Evolutionary conservation across 805 yeast genomes (phyloP).

Genomic region (Spathaspora sp.): DNA sequence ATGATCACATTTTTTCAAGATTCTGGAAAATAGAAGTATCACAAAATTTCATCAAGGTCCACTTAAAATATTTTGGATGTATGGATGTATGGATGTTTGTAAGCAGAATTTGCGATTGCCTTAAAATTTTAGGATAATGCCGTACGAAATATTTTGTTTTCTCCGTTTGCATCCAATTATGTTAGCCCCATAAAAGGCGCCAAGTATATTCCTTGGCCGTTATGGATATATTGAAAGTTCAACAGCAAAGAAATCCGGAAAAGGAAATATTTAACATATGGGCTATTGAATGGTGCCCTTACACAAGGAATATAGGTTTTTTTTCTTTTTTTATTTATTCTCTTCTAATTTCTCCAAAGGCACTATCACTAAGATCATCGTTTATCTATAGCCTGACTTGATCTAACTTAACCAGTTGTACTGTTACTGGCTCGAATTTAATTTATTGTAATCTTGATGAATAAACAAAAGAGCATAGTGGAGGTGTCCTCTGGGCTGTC

Average conservation of each 20-base stretch:
- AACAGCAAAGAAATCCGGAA: not conserved
- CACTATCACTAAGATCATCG: not conserved
- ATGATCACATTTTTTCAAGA: too few species aligned
- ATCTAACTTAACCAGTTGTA: too few species aligned
- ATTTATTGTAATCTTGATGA: not conserved
- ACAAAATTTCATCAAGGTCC: too few species aligned
- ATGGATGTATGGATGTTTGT: too few species aligned
- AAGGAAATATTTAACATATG: not conserved
- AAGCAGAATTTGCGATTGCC: not conserved
- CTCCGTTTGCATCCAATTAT: not conserved
- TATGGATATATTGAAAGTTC: too few species aligned
- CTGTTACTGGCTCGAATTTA: too few species aligned
- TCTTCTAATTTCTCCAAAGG: not conserved
- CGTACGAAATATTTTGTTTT: not conserved
- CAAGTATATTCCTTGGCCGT: not conserved
- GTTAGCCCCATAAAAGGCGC: not conserved
- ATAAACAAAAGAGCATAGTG: not conserved
- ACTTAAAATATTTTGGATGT: too few species aligned
- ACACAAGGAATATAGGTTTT: not conserved
- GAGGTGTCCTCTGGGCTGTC: not conserved
- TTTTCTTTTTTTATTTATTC: not conserved
- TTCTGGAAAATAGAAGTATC: not conserved
- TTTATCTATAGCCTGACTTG: too few species aligned
- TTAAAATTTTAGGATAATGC: not conserved
- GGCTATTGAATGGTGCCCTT: not conserved